Conservation (phyloP, 306 rosid genomes). For the Fragaria ananassa region DNA sequence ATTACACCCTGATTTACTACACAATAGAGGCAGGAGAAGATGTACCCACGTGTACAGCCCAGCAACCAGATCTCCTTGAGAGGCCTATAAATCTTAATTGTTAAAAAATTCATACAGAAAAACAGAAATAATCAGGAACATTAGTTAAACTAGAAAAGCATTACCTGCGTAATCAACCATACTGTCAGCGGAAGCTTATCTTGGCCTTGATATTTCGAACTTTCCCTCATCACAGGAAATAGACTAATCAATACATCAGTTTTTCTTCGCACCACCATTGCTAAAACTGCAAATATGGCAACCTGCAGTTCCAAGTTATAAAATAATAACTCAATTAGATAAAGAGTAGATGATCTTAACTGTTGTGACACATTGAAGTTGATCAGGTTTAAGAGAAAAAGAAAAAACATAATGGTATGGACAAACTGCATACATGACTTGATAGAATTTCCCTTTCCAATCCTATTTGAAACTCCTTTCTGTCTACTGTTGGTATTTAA, state of each 20-base stretch:
- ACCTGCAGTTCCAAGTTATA: conserved; percentile 44
- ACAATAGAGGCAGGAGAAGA: conserved; percentile 69
- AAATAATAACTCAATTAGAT: too few species aligned
- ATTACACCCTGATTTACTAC: conserved; percentile 58
- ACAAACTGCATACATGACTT: background rate
- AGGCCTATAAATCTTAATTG: conserved; percentile 45
- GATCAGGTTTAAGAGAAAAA: background rate
- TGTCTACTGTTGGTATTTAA: background rate
- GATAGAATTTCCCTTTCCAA: background rate
- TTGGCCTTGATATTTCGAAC: conserved; percentile 74
- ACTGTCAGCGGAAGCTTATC: conserved; percentile 72
- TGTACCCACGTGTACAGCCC: conserved; percentile 82
- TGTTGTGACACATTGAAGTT: background rate
- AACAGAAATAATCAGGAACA: background rate
- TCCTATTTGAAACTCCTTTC: background rate
- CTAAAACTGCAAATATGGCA: conserved; percentile 72
- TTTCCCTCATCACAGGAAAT: conserved; percentile 58
- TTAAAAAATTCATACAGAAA: background rate
- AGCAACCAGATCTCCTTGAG: conserved; percentile 71
- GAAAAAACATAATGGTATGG: background rate
- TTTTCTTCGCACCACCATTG: conserved; percentile 74
- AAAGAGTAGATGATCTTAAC: background rate
- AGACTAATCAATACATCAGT: conserved; percentile 63
- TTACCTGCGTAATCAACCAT: conserved; percentile 81
- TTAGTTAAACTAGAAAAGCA: background rate